These are phyloP conservation scores for Claviceps sp. DNA, from an alignment of 2,329 filamentous ascomycete genomes.

Conservation along the genomic window DNA sequence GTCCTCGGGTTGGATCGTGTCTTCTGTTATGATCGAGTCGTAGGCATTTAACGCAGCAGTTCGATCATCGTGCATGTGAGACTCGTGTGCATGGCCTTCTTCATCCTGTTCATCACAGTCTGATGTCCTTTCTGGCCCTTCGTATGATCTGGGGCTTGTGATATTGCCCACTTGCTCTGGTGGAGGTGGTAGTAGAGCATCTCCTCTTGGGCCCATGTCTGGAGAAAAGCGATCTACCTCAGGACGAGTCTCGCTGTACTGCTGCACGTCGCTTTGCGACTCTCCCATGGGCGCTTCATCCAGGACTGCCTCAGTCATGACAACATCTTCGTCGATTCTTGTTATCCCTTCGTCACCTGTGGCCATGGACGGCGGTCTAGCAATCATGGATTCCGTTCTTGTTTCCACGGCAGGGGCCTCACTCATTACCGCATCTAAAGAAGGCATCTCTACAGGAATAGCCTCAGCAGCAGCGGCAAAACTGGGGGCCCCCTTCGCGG, in stretches of 20 bases:
- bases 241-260: background rate
- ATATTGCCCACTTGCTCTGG: conserved; percentile 28
- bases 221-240: background rate
- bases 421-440: background rate
- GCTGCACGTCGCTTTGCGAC: background rate
- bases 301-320: background rate
- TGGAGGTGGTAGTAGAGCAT: conserved; percentile 21
- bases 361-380: conserved; percentile 19
- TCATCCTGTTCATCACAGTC: conserved; percentile 15
- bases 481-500: background rate
- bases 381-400: conserved; percentile 13
- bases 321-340: conserved; percentile 14
- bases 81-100: conserved; percentile 13
- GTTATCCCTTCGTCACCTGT: conserved; percentile 17
- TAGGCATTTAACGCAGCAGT: conserved; percentile 13
- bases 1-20: conserved; percentile 25
- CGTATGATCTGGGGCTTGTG: conserved; percentile 19
- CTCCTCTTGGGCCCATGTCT: conserved; percentile 2
- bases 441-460: conserved; percentile 3
- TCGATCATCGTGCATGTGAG: conserved; percentile 10
- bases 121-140: conserved; percentile 11
- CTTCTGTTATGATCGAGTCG: conserved; percentile 23
- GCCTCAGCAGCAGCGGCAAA: background rate
- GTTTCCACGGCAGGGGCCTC: conserved; percentile 4
- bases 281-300: conserved; percentile 5